Base-by-base conservation (phyloP, 2,329 filamentous ascomycete species). In the Trichoderma arundinaceum region DNA sequence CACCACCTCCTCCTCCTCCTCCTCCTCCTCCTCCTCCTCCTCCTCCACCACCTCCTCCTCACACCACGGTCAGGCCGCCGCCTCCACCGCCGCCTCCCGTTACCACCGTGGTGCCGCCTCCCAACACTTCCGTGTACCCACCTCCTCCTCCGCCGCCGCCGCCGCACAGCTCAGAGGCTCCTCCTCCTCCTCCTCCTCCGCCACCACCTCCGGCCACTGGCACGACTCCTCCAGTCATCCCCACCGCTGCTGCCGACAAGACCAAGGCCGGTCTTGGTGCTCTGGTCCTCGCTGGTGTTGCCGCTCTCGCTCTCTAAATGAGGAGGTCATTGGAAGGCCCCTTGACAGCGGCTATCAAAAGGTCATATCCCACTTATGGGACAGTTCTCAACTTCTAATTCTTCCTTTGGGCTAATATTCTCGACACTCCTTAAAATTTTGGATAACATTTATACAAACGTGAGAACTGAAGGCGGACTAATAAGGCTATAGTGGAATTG, bases 271-370 rank as follows among this genome's bases (percentile, higher is more conserved):
- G 76, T 60, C 59, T 78, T 28, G 78, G 77, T 32, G 77, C 77
- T 63, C 72, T 81, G 48, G 69, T 79, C 53, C 64, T 79, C 38
- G 80, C 75, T 48, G 80, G 77, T 65, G 66, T 79, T 43, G 78
- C 75, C 57, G 78, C 76, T 22, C 61, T 82, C 46, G 70, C 77
- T 64, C 68, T 81, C 66, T 81, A 76, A 71, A 51, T 15, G 33
- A 38, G 32, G 49, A 54, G 35, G 19, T 63, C 28, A 32, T 15
- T 41, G 6, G 13, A 19, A 9, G 46, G 17, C 15, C 48, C 19
- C 39, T 1, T 13, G 28, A 12, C 8, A 38, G 51, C 12, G 19
- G 15, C 28, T 22, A 49, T 54, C 48, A 54, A 54, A 17, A 52
- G 12, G 41, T 38, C 39, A 48, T 33, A 17, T 39, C 52, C 62